phyloP scores from a whole-genome alignment of 1,284 basidiomycete genomes.

The Wallemia ichthyophaga region DNA sequence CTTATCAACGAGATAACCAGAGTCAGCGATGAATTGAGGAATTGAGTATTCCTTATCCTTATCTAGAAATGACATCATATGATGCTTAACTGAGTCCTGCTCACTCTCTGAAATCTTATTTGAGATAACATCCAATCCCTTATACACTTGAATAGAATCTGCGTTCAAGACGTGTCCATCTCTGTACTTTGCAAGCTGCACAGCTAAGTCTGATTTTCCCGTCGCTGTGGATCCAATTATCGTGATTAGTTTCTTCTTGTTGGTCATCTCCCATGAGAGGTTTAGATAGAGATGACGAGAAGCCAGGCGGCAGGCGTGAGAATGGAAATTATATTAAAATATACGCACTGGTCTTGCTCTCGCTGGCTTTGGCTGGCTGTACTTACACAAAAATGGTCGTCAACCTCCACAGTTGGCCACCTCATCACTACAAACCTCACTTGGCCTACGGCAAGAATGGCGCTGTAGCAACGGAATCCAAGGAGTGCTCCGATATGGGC shows the following conservation, averaged over 20 bases:
- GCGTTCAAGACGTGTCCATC: constrained; percentile 46
- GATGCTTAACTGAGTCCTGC: constrained; percentile 52
- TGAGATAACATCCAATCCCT: constrained; percentile 76
- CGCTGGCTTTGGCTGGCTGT: background rate
- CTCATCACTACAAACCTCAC: constrained; percentile 14
- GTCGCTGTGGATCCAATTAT: constrained; percentile 89
- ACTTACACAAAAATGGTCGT: background rate
- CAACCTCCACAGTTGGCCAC: background rate
- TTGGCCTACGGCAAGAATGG: constrained; percentile 39
- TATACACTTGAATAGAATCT: constrained; percentile 93
- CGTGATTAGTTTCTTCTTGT: constrained; percentile 23
- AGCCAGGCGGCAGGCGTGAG: background rate
- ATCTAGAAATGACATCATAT: constrained; percentile 56
- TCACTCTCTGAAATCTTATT: constrained; percentile 66
- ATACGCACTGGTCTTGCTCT: background rate
- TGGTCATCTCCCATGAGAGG: background rate
- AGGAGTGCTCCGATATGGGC: constrained; percentile 51
- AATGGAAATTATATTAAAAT: background rate
- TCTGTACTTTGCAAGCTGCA: constrained; percentile 37
- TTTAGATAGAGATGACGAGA: background rate
- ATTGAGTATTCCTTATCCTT: constrained; percentile 55
- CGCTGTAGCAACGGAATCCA: constrained; percentile 63
- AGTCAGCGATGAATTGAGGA: constrained; percentile 14
- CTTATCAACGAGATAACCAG: constrained; percentile 18
- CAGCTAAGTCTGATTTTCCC: constrained; percentile 76